These are phyloP conservation scores for Pseudocercospora pini-densiflorae DNA, from an alignment of 2,329 filamentous ascomycete genomes.

Conservation along the genomic window DNA sequence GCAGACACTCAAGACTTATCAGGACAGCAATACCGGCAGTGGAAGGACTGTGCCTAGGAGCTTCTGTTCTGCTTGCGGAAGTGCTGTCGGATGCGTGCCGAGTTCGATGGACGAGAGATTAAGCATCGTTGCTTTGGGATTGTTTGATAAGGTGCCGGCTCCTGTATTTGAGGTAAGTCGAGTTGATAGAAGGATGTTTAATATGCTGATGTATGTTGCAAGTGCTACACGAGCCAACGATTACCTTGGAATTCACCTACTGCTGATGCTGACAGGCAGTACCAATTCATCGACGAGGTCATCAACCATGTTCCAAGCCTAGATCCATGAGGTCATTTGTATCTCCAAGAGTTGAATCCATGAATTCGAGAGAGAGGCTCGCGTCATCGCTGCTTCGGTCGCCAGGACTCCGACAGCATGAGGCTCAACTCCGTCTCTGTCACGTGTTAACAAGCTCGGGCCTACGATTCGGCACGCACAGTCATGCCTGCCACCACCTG, in stretches of 20 bases:
- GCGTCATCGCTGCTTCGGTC: neutral
- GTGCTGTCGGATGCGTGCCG: conserved; percentile 18
- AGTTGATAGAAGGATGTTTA: too few species aligned
- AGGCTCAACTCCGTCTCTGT: neutral
- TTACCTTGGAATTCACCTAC: conserved; percentile 1
- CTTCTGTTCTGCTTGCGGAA: conserved; percentile 28
- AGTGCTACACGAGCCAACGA: conserved; percentile 3
- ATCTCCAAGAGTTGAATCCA: too few species aligned
- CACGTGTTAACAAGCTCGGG: too few species aligned
- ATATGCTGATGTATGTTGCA: neutral
- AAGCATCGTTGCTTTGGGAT: conserved; percentile 22
- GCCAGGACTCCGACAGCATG: neutral
- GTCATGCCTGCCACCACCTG: too few species aligned
- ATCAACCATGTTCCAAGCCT: neutral
- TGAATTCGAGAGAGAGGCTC: neutral
- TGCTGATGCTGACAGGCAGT: conserved; percentile 2
- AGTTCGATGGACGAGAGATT: conserved; percentile 4
- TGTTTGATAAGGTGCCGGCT: conserved; percentile 25
- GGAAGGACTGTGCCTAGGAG: conserved; percentile 22
- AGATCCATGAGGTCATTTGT: neutral
- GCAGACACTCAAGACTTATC: conserved; percentile 20
- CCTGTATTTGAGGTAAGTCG: conserved; percentile 24
- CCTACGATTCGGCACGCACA: too few species aligned
- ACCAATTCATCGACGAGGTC: neutral
- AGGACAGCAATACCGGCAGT: conserved; percentile 23